phyloP scores from a whole-genome alignment of 495 filamentous ascomycete species.

The Hypoxylon cercidicola region DNA sequence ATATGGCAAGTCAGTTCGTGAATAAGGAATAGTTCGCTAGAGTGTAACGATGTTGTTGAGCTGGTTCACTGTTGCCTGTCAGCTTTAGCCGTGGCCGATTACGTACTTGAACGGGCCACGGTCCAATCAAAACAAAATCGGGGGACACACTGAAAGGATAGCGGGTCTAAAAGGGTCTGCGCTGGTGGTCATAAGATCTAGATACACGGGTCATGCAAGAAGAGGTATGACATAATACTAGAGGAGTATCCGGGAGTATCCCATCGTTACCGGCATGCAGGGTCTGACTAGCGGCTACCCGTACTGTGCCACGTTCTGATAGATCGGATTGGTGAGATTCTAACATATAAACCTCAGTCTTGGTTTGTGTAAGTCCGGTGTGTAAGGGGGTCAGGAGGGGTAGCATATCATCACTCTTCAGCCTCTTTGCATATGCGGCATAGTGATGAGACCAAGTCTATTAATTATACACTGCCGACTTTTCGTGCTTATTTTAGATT shows the following conservation, averaged over 20 bases:
- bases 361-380: no score
- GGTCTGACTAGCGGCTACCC: no score
- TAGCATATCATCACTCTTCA: neutral
- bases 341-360: no score
- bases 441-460: neutral
- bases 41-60: constrained; percentile 3
- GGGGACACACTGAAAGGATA: constrained; percentile 8
- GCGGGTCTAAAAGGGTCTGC: constrained; percentile 21
- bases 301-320: no score
- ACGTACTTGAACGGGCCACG: constrained; percentile 17
- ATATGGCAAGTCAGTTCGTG: no score
- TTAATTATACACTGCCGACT: neutral
- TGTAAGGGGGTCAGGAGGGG: no score
- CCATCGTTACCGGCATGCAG: neutral
- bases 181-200: constrained; percentile 31
- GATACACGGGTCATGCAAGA: constrained; percentile 9
- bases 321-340: no score
- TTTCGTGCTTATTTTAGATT: constrained; percentile 5
- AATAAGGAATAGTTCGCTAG: neutral
- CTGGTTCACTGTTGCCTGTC: neutral
- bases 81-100: constrained; percentile 18
- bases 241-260: neutral
- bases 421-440: neutral
- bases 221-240: constrained; percentile 21
- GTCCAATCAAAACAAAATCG: constrained; percentile 22